A percentile compares a stretch with the other conserved stretches of the same genome.
These are phyloP conservation scores for Camelina sativa DNA, from an alignment of 345 rosid species.

Conservation along the genomic window DNA sequence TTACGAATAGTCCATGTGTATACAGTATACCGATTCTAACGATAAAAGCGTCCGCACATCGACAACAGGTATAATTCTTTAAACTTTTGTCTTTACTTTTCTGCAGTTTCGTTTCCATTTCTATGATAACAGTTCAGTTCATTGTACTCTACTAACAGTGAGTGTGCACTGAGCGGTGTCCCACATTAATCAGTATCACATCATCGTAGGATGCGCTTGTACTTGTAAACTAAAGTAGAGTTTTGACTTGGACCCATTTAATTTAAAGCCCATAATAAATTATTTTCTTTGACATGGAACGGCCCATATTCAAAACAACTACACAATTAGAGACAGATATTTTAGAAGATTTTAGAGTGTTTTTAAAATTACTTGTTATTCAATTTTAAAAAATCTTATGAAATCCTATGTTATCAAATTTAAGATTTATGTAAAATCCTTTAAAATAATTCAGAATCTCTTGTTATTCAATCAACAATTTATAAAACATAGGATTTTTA, in stretches of 20 bases:
- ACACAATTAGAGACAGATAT: too few species aligned
- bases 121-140: not conserved
- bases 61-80: not conserved
- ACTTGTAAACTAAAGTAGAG: not conserved
- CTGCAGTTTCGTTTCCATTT: not conserved
- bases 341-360: too few species aligned
- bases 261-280: not conserved
- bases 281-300: not conserved
- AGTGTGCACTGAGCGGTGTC: too few species aligned
- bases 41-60: not conserved
- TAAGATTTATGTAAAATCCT: too few species aligned
- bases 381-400: too few species aligned
- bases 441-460: too few species aligned
- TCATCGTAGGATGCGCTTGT: not conserved
- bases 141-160: not conserved
- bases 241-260: conserved; percentile 2
- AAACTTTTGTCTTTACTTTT: not conserved
- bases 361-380: too few species aligned
- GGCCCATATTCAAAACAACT: not conserved
- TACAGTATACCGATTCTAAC: not conserved
- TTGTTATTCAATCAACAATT: too few species aligned
- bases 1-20: not conserved
- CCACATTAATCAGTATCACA: not conserved
- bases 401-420: too few species aligned
- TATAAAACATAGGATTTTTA: too few species aligned